These are phyloP conservation scores for Halenospora varia DNA, from an alignment of 495 filamentous ascomycete genomes.

Conservation along the genomic window DNA sequence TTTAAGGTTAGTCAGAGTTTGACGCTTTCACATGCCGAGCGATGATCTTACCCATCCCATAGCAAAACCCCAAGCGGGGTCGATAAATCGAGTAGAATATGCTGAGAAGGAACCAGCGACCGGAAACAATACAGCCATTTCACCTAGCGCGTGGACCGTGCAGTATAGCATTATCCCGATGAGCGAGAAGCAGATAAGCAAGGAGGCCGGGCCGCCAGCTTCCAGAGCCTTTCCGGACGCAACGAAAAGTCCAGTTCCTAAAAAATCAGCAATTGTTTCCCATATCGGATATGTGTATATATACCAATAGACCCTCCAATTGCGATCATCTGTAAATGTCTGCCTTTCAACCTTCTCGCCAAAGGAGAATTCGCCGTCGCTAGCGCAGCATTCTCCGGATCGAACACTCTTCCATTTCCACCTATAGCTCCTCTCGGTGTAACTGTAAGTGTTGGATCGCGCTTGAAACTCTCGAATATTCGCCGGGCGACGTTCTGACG, in stretches of 20 bases:
- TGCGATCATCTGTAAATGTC: conserved; percentile 96
- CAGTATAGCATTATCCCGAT: conserved; percentile 90
- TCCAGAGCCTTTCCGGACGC: conserved; percentile 76
- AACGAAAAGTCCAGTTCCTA: conserved; percentile 78
- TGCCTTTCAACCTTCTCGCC: conserved; percentile 69
- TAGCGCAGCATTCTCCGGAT: conserved; percentile 68
- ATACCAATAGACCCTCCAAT: conserved; percentile 92
- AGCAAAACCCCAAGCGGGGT: conserved; percentile 95
- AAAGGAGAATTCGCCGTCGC: conserved; percentile 76
- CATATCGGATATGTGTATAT: conserved; percentile 15
- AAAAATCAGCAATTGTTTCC: conserved; percentile 1
- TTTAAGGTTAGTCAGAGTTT: conserved; percentile 7
- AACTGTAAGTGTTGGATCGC: conserved; percentile 65
- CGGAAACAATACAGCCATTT: conserved; percentile 74
- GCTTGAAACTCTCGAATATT: conserved; percentile 75
- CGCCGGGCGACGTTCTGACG: conserved; percentile 35
- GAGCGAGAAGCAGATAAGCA: conserved; percentile 77
- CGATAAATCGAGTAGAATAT: conserved; percentile 87
- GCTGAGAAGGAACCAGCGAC: conserved; percentile 90
- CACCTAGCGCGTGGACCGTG: conserved; percentile 87
- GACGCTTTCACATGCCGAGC: conserved; percentile 21
- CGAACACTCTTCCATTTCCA: conserved; percentile 62
- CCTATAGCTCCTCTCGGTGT: conserved; percentile 48
- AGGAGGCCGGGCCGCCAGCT: conserved; percentile 76
- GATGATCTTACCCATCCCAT: conserved; percentile 84